phyloP scores from a whole-genome alignment of 768 basidiomycete species.

The Rhodotorula babjevae region DNA sequence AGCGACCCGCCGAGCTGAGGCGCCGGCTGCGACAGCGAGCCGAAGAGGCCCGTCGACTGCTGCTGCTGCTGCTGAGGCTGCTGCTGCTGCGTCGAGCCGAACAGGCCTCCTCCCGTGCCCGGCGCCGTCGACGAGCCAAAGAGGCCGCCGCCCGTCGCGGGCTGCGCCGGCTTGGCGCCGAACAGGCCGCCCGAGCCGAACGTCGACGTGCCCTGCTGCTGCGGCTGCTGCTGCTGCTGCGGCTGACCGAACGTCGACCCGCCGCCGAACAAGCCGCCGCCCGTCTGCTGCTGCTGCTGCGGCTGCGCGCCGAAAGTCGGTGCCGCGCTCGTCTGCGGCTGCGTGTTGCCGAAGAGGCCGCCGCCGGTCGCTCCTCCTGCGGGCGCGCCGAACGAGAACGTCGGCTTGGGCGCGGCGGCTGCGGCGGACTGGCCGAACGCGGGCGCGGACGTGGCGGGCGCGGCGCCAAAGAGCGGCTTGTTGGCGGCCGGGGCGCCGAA shows the following conservation, averaged over 20 bases:
- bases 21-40: constrained; percentile 37
- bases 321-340: constrained; percentile 4
- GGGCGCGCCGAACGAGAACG: constrained; percentile 20
- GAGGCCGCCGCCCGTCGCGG: constrained; percentile 11
- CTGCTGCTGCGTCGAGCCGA: constrained; percentile 18
- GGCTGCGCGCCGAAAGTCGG: constrained; percentile 20
- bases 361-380: constrained; percentile 15
- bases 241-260: constrained; percentile 27
- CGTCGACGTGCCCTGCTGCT: neutral
- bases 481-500: constrained; percentile 21
- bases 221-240: neutral
- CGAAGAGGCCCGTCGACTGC: constrained; percentile 41
- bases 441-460: constrained; percentile 15
- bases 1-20: constrained; percentile 48
- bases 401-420: constrained; percentile 15
- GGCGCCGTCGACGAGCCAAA: constrained; percentile 11
- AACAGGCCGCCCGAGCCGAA: constrained; percentile 29
- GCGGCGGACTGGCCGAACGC: constrained; percentile 27
- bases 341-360: constrained; percentile 19
- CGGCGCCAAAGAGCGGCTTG: constrained; percentile 37
- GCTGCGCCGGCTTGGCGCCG: constrained; percentile 27
- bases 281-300: constrained; percentile 8
- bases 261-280: constrained; percentile 45
- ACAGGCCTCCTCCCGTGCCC: constrained; percentile 12
- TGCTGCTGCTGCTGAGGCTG: constrained; percentile 25